Base-by-base conservation (phyloP, 2,329 filamentous ascomycete genomes). In the Diplodia intermedia region DNA sequence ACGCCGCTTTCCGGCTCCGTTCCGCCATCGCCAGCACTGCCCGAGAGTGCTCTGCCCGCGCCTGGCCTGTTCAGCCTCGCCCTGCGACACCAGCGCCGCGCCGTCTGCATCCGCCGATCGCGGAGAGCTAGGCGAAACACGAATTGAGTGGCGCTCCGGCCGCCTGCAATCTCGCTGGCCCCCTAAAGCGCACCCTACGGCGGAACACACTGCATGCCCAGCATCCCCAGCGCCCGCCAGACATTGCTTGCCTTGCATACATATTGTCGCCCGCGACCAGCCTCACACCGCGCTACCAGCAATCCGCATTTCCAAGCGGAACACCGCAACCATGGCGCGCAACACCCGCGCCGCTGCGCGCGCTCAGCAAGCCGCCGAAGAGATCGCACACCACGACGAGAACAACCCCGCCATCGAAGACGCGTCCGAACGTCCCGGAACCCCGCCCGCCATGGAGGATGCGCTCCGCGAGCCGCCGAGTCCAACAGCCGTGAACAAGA, bases 261-360 rank as follows among this genome's bases (percentile, higher is more conserved):
- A 26, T 26, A 26, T 26, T 26, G 26, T 26, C 26, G 26, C 26
- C 26, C 52, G 26, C 12, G 18, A 9, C 38, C 63, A 66, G 38
- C 4, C 40, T n/a, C 29, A 15, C 20, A 29, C 15, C 43, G 20
- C 53, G 29, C 36, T 29, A 47, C 14, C 54, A 52, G 54, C 54
- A 43, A 23, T 23, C 29, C 23, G n/a, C 54, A 26, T n/a, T n/a
- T n/a, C 43, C 43, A 67, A 60, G 55, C 49, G 62, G 43, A 62
- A 11, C 18, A 29, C 9, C n/a, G n/a, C 9, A 23, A 67, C 53
- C 2, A 68, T 68, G 66, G 50, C 66, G 52, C 66, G 66, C 66
- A 68, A 40, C 49, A 68, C 66, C 36, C 66, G 66, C 66, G 66
- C 66, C 57, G 66, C 66, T 33, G 57, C 57, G 49, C 56, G 66